phyloP scores from a whole-genome alignment of 1,284 basidiomycete species.

The Trichosporon asahii region DNA sequence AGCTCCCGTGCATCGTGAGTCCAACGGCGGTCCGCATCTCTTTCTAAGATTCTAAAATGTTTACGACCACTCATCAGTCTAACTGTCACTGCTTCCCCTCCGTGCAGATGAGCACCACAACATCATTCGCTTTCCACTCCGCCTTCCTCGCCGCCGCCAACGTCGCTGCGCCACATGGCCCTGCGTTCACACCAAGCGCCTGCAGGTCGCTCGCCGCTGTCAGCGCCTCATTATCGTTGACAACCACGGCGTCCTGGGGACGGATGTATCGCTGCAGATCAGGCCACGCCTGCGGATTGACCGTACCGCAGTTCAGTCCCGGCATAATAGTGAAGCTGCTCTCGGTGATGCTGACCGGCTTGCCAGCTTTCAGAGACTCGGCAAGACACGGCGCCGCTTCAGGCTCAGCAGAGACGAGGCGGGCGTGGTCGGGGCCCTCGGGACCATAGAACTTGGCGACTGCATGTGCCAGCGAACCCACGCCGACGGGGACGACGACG shows the following conservation, averaged over 20 bases:
- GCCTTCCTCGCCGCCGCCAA: conserved; percentile 21
- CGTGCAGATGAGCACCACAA: conserved; percentile 23
- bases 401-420: conserved; percentile 21
- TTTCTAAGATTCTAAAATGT: no score
- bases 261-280: conserved; percentile 13
- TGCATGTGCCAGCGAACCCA: conserved; percentile 23
- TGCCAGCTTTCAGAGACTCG: conserved; percentile 11
- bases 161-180: conserved; percentile 23
- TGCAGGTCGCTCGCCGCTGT: conserved; percentile 10
- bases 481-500: conserved; percentile 25
- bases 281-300: conserved; percentile 19
- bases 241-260: conserved; percentile 20
- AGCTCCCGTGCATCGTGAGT: no score
- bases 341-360: not conserved
- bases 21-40: not conserved
- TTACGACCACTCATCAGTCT: no score
- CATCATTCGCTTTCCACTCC: conserved; percentile 12
- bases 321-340: conserved; percentile 20
- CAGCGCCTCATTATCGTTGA: conserved; percentile 15
- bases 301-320: conserved; percentile 24
- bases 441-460: conserved; percentile 17
- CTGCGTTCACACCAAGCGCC: conserved; percentile 7
- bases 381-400: conserved; percentile 22
- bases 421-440: not conserved
- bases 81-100: conserved; percentile 19